Percentiles rank a stretch among this genome's conserved stretches.
These are phyloP conservation scores for Debaryomyces robertsiae DNA, from an alignment of 1,139 yeast genomes.

Conservation along the genomic window DNA sequence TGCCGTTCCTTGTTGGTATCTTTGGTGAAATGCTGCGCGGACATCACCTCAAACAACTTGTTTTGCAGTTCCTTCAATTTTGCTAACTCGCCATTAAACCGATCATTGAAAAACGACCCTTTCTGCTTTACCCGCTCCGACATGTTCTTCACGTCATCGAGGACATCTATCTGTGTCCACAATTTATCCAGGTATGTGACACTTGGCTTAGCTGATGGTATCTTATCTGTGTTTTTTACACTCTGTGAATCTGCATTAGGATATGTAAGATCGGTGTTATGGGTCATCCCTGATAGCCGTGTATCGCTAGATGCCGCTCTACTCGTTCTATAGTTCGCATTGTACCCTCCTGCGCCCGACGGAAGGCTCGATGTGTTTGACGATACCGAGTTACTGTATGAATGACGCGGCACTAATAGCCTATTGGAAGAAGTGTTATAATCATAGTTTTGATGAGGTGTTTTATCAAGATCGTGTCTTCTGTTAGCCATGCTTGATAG, in stretches of 20 bases:
- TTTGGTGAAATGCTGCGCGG: constrained; percentile 33
- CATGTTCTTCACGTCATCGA: constrained; percentile 76
- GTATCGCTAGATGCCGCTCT: constrained; percentile 20
- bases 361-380: constrained; percentile 11
- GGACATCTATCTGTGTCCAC: constrained; percentile 87
- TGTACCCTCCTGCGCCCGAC: constrained; percentile 6
- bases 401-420: constrained; percentile 16
- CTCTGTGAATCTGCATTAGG: constrained; percentile 28
- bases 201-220: constrained; percentile 52
- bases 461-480: too few species aligned
- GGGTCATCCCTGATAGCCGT: constrained; percentile 30
- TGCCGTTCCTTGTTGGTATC: constrained; percentile 21
- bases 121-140: constrained; percentile 55
- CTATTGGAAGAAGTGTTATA: constrained; percentile 4
- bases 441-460: neutral
- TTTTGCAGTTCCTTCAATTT: constrained; percentile 63
- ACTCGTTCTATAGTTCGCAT: constrained; percentile 6
- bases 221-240: constrained; percentile 42
- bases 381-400: constrained; percentile 16
- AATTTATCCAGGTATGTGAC: constrained; percentile 68
- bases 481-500: neutral
- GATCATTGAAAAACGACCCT: constrained; percentile 63
- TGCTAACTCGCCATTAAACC: constrained; percentile 58
- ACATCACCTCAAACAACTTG: constrained; percentile 59
- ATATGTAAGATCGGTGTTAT: constrained; percentile 14